Conservation (phyloP, 306 rosid genomes). For the Acacia crassicarpa region DNA sequence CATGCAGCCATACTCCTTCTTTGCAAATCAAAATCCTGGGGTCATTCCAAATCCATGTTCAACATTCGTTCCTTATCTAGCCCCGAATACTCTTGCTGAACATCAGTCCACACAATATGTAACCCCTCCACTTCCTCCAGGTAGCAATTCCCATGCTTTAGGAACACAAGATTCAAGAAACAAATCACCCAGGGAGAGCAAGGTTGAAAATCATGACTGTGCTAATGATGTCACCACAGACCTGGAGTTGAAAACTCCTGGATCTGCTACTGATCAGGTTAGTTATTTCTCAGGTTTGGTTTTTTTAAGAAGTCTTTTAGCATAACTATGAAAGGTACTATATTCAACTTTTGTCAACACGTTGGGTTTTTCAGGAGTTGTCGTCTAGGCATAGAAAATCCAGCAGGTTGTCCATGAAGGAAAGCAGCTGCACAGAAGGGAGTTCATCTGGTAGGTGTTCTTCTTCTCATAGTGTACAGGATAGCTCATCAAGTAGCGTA, state of each 20-base stretch:
- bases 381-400: conserved; percentile 48
- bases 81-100: conserved; percentile 62
- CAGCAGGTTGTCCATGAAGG: conserved; percentile 46
- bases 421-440: conserved; percentile 44
- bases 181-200: conserved; percentile 60
- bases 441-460: conserved; percentile 73
- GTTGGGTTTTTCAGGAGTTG: conserved; percentile 52
- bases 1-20: conserved; percentile 76
- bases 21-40: conserved; percentile 66
- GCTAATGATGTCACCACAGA: conserved; percentile 66
- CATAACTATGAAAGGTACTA: neutral
- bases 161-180: conserved; percentile 56
- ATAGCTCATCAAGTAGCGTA: conserved; percentile 68
- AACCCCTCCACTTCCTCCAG: conserved; percentile 57
- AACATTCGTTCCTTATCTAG: conserved; percentile 64
- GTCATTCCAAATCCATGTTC: conserved; percentile 73
- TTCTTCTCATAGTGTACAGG: conserved; percentile 65
- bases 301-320: neutral
- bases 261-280: conserved; percentile 76
- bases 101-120: conserved; percentile 59
- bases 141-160: conserved; percentile 43
- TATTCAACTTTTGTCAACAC: conserved; percentile 12
- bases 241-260: conserved; percentile 81
- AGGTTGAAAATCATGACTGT: conserved; percentile 46
- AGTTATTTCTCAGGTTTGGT: conserved; percentile 14